These are phyloP conservation scores for Pezicula radicicola DNA, from an alignment of 2,329 filamentous ascomycete species.

Conservation along the genomic window DNA sequence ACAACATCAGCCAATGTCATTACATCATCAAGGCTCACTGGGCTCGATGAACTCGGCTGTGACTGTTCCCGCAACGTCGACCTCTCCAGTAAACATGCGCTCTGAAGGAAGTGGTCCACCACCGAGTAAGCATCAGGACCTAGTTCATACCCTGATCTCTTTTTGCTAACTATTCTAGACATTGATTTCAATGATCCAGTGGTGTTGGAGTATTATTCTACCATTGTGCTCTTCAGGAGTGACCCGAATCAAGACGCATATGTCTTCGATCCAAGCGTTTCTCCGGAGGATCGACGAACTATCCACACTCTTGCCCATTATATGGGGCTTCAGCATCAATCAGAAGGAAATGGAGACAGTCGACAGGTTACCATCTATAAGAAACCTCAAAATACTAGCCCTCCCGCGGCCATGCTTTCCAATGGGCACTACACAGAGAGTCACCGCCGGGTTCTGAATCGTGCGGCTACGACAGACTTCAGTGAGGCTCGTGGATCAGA, in stretches of 20 bases:
- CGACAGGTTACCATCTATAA: constrained; percentile 90
- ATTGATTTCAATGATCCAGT: constrained; percentile 90
- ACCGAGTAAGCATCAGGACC: constrained; percentile 8
- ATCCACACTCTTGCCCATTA: constrained; percentile 95
- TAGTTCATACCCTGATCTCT: constrained; percentile 12
- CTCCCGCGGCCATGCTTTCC: constrained; percentile 35
- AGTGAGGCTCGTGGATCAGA: constrained; percentile 69
- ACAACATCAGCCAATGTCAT: constrained; percentile 75
- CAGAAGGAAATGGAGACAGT: constrained; percentile 82
- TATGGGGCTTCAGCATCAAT: constrained; percentile 88
- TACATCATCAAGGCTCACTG: constrained; percentile 79
- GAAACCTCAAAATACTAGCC: constrained; percentile 38
- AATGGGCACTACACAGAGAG: constrained; percentile 64
- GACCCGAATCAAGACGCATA: constrained; percentile 74
- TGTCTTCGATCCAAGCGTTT: constrained; percentile 77
- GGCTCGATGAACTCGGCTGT: constrained; percentile 63
- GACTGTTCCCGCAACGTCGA: constrained; percentile 43
- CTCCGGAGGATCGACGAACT: constrained; percentile 80
- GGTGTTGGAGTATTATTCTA: constrained; percentile 84
- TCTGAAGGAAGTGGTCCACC: constrained; percentile 7
- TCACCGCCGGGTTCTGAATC: constrained; percentile 80
- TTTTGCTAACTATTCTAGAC: constrained; percentile 32
- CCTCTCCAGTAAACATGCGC: constrained; percentile 28
- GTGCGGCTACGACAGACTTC: constrained; percentile 97
- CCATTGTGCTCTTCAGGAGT: constrained; percentile 85